Conservation (phyloP, 2,329 filamentous ascomycete genomes). For the Ascochyta viciae-villosae region DNA sequence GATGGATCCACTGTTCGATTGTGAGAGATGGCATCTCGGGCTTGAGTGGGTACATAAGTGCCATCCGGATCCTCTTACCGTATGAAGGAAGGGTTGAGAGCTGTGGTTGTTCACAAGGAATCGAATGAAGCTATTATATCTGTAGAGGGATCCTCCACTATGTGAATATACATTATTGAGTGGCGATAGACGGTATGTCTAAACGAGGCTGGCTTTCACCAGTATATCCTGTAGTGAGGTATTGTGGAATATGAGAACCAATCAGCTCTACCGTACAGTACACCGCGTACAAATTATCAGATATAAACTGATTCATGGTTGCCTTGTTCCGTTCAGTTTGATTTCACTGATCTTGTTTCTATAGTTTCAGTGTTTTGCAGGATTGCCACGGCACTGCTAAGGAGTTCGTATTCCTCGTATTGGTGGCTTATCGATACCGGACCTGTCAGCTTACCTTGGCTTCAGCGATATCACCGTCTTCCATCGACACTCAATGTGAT, state of each 20-base stretch:
- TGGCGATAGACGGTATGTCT: no score
- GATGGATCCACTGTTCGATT: neutral
- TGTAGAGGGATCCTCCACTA: neutral
- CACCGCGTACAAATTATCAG: no score
- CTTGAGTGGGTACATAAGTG: neutral
- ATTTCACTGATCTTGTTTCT: neutral
- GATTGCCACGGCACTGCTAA: no score
- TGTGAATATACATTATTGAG: neutral
- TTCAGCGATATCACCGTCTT: neutral
- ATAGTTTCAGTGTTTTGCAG: no score
- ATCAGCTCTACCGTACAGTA: no score
- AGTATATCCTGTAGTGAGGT: no score
- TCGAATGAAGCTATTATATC: neutral
- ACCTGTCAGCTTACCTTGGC: neutral
- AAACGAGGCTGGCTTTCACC: no score
- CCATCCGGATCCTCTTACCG: neutral
- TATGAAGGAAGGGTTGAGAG: neutral
- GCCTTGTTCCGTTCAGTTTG: no score
- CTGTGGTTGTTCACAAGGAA: no score
- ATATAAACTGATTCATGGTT: no score
- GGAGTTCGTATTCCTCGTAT: slow-evolving; percentile 3
- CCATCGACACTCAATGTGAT: neutral
- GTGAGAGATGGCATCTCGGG: neutral
- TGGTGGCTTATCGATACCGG: slow-evolving; percentile 1
- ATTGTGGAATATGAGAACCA: no score